Evolutionary conservation across 331 rosid species (phyloP).

Genomic region (Telfairia occidentalis): DNA sequence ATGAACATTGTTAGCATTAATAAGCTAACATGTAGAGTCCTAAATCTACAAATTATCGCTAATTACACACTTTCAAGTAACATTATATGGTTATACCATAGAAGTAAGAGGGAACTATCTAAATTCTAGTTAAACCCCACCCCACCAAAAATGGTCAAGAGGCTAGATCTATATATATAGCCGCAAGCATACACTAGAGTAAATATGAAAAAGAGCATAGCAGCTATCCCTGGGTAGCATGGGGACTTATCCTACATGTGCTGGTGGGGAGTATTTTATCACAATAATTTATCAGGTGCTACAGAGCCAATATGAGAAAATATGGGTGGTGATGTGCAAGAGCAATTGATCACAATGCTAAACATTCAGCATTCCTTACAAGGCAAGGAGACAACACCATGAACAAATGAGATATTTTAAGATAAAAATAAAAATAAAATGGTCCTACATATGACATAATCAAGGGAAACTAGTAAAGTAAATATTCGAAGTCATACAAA

Average conservation of each 20-base stretch:
- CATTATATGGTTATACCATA: neutral
- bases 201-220: neutral
- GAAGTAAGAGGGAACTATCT: neutral
- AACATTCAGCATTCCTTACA: neutral
- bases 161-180: neutral
- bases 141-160: neutral
- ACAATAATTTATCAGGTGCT: neutral
- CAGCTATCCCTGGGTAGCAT: neutral
- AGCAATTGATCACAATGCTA: neutral
- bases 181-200: neutral
- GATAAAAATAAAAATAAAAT: neutral
- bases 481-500: neutral
- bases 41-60: slow-evolving; percentile 22
- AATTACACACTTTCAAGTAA: slow-evolving; percentile 18
- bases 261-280: neutral
- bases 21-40: slow-evolving; percentile 58
- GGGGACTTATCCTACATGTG: neutral
- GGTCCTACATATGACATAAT: neutral
- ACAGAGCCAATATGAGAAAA: neutral
- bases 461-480: neutral
- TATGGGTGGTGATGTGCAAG: neutral
- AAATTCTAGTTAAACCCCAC: slow-evolving; percentile 6
- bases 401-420: neutral
- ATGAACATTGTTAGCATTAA: slow-evolving; percentile 68
- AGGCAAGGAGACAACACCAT: neutral